Evolutionary conservation across 108 stramenopile species (phyloP).

Genomic region (Cyclotella baltica): DNA sequence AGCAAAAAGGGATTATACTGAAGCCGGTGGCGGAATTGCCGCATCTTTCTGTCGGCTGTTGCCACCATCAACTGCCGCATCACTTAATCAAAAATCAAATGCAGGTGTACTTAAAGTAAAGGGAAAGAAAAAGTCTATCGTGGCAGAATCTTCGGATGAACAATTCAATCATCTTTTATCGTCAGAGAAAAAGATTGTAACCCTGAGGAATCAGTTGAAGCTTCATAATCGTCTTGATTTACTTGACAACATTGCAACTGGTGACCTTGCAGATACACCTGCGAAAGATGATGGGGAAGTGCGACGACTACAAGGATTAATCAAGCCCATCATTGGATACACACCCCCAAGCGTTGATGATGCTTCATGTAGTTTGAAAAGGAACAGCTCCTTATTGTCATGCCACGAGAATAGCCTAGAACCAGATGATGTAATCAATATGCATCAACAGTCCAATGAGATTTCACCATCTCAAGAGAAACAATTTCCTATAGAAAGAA

Average conservation of each 20-base stretch:
- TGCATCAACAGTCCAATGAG: neutral
- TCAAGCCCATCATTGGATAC: slow-evolving; percentile 15
- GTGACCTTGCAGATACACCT: neutral
- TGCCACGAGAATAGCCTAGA: too few relatives aligned
- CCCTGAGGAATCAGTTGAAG: slow-evolving; percentile 12
- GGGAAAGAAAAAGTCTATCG: neutral
- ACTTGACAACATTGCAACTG: slow-evolving; percentile 16
- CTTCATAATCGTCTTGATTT: slow-evolving; percentile 21
- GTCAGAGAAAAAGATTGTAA: slow-evolving; percentile 29
- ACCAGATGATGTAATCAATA: too few relatives aligned
- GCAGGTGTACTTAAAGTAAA: neutral
- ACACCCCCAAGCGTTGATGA: neutral
- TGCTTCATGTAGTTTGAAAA: neutral
- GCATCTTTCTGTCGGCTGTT: slow-evolving; percentile 1
- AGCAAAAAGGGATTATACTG: neutral
- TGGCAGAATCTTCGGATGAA: slow-evolving; percentile 13
- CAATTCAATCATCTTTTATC: slow-evolving; percentile 12
- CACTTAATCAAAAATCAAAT: neutral
- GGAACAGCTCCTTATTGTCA: too few relatives aligned
- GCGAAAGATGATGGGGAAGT: slow-evolving; percentile 22
- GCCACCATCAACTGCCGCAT: neutral
- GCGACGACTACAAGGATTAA: slow-evolving; percentile 20
- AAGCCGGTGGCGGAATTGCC: slow-evolving; percentile 12
- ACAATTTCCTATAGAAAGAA: neutral
- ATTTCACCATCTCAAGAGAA: too few relatives aligned